Evolutionary conservation across 1,284 basidiomycete genomes (phyloP).

Genomic region (Boletus semigastroideus): DNA sequence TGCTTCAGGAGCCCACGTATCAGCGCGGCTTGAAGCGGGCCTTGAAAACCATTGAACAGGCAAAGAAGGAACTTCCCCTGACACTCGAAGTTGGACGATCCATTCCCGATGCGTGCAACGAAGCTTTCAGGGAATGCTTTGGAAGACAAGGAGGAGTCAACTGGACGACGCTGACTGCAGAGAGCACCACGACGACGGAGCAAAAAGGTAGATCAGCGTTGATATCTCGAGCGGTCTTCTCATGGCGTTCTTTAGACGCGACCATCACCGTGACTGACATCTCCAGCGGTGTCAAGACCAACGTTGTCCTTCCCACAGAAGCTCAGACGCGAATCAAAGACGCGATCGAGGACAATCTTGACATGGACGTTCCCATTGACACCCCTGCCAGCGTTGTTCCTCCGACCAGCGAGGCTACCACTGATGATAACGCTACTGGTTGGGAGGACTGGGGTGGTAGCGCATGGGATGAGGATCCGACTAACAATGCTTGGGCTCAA

Average conservation of each 20-base stretch:
- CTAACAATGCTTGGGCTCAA: conserved; percentile 16
- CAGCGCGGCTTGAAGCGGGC: conserved; percentile 50
- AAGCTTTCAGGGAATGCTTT: conserved; percentile 47
- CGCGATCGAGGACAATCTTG: conserved; percentile 33
- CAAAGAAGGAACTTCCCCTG: conserved; percentile 55
- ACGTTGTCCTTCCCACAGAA: conserved; percentile 26
- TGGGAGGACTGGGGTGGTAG: conserved; percentile 2
- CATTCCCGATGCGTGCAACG: conserved; percentile 55
- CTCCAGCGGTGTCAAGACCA: conserved; percentile 14
- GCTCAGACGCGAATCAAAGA: conserved; percentile 27
- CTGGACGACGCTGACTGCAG: conserved; percentile 19
- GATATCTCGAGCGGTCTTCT: conserved; percentile 1
- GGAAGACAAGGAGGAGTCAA: conserved; percentile 41
- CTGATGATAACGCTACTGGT: not conserved
- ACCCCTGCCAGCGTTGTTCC: not conserved
- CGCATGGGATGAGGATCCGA: conserved; percentile 8
- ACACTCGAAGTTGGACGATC: conserved; percentile 51
- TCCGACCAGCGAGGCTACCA: not conserved
- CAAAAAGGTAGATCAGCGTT: conserved; percentile 7
- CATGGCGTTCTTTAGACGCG: conserved; percentile 10
- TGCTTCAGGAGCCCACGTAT: conserved; percentile 42
- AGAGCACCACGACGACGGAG: not conserved
- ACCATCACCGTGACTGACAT: conserved; percentile 20
- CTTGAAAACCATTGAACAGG: conserved; percentile 46
- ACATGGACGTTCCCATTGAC: conserved; percentile 18